Percentiles rank a stretch among this genome's conserved stretches.
These are phyloP conservation scores for Ogataea salicorniae DNA, from an alignment of 805 yeast species.

Conservation along the genomic window DNA sequence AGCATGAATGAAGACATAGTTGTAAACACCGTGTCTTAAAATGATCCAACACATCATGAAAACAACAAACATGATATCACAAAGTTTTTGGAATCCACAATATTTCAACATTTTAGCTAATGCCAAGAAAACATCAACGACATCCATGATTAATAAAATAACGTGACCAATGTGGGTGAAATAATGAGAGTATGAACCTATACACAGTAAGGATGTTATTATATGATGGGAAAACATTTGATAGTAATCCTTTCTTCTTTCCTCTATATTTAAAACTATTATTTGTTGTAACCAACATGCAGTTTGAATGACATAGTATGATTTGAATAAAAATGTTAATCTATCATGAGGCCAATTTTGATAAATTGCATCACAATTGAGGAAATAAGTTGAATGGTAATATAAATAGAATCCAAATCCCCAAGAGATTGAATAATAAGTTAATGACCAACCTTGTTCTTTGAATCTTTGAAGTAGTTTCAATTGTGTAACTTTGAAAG, in stretches of 20 bases:
- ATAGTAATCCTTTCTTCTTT: slow-evolving; percentile 70
- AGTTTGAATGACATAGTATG: slow-evolving; percentile 67
- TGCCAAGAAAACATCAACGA: slow-evolving; percentile 68
- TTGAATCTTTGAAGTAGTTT: slow-evolving; percentile 66
- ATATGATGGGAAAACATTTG: slow-evolving; percentile 91
- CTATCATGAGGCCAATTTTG: slow-evolving; percentile 69
- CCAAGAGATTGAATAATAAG: slow-evolving; percentile 56
- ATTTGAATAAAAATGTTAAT: slow-evolving; percentile 49
- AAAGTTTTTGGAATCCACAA: slow-evolving; percentile 50
- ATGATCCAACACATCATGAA: slow-evolving; percentile 68
- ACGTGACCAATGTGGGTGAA: slow-evolving; percentile 76
- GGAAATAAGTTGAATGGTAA: slow-evolving; percentile 51
- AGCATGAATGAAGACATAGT: slow-evolving; percentile 59
- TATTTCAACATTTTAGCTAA: slow-evolving; percentile 76
- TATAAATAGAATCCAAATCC: slow-evolving; percentile 54
- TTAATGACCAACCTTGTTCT: slow-evolving; percentile 78
- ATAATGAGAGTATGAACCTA: slow-evolving; percentile 69
- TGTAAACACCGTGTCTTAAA: slow-evolving; percentile 69
- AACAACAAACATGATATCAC: slow-evolving; percentile 65
- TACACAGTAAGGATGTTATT: slow-evolving; percentile 61
- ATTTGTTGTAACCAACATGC: slow-evolving; percentile 80
- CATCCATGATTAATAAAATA: slow-evolving; percentile 75
- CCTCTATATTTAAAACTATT: slow-evolving; percentile 71
- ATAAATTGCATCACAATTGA: slow-evolving; percentile 55
- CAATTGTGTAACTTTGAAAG: slow-evolving; percentile 38